A percentile compares a stretch with the other conserved stretches of the same genome.
Evolutionary conservation across 2,329 filamentous ascomycete genomes (phyloP).

Genomic region (Tolypocladium ovalisporum): DNA sequence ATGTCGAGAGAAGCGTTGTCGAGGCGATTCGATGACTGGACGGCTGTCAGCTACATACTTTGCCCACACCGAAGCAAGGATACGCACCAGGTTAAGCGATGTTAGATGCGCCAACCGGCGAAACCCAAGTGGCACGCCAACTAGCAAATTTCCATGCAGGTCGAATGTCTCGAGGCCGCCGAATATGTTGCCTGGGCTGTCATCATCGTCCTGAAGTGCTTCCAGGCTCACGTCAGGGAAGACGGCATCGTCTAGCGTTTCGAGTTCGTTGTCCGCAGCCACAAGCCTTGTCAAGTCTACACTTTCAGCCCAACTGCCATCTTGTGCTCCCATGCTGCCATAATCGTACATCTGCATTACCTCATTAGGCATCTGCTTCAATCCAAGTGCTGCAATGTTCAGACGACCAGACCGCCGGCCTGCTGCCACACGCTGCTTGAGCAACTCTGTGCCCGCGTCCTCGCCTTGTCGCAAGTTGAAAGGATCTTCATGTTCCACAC

Average conservation of each 20-base stretch:
- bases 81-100: conserved; percentile 65
- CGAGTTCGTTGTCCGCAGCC: conserved; percentile 82
- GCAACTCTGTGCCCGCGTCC: conserved; percentile 50
- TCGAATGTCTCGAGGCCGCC: conserved; percentile 72
- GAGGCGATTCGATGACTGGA: conserved; percentile 69
- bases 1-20: conserved; percentile 60
- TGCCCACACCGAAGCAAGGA: not conserved
- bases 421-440: conserved; percentile 60
- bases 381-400: conserved; percentile 75
- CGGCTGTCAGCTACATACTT: conserved; percentile 8
- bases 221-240: conserved; percentile 64
- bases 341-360: conserved; percentile 87
- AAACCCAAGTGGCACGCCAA: conserved; percentile 63
- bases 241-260: conserved; percentile 57
- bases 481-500: conserved; percentile 45
- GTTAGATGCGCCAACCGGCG: conserved; percentile 64
- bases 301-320: conserved; percentile 76
- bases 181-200: conserved; percentile 64
- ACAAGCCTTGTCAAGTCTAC: conserved; percentile 79
- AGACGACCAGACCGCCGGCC: conserved; percentile 71
- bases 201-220: conserved; percentile 51
- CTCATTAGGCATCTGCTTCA: conserved; percentile 70
- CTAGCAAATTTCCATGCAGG: conserved; percentile 73
- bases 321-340: conserved; percentile 50
- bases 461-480: conserved; percentile 57